phyloP scores from a whole-genome alignment of 257 asterid species.

The Nicotiana knightiana region DNA sequence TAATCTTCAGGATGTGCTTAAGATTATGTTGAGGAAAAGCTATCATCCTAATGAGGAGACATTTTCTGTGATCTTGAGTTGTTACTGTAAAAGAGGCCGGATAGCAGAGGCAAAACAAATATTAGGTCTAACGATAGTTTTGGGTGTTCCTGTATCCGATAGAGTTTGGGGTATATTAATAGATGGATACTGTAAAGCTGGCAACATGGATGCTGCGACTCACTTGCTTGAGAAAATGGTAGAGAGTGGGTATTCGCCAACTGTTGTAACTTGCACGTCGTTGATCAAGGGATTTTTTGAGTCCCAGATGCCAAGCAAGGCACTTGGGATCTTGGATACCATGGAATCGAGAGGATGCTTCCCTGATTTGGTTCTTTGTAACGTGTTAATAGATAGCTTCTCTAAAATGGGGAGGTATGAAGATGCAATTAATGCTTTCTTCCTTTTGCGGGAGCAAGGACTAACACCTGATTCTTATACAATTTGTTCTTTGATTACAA shows the following conservation, averaged over 20 bases:
- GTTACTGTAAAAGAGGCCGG: conserved; percentile 46
- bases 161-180: conserved; percentile 59
- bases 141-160: conserved; percentile 48
- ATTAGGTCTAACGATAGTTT: conserved; percentile 49
- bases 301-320: conserved; percentile 40
- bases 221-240: conserved; percentile 54
- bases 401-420: conserved; percentile 63
- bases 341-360: conserved; percentile 50
- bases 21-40: conserved; percentile 41
- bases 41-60: conserved; percentile 55
- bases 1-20: conserved; percentile 36
- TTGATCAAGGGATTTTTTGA: conserved; percentile 60
- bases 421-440: conserved; percentile 54
- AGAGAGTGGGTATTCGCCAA: conserved; percentile 52
- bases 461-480: conserved; percentile 69
- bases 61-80: conserved; percentile 45
- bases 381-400: conserved; percentile 61
- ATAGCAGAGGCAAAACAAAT: conserved; percentile 53
- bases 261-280: conserved; percentile 58
- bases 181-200: conserved; percentile 43
- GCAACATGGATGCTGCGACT: conserved; percentile 49
- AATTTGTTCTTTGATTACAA: conserved; percentile 48
- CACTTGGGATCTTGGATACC: conserved; percentile 41
- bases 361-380: conserved; percentile 67
- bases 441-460: conserved; percentile 41